Percentiles rank a stretch among this genome's conserved stretches.
Evolutionary conservation across 306 rosid species (phyloP).

Genomic region (Ochetophila trinervis): DNA sequence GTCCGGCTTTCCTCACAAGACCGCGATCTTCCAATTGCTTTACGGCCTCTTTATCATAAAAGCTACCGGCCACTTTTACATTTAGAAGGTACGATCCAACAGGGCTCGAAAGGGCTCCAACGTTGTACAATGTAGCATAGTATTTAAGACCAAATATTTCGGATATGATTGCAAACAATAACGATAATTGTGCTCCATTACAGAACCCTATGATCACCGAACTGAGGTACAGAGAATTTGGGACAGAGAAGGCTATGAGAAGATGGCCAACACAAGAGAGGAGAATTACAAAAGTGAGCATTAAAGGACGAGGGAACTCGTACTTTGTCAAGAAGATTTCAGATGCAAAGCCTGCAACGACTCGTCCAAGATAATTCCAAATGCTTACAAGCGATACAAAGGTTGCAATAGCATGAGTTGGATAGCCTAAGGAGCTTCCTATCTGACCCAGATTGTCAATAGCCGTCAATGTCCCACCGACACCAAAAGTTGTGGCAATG

Average conservation of each 20-base stretch:
- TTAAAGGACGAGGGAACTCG: constrained; percentile 12
- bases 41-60: constrained; percentile 13
- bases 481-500: constrained; percentile 6
- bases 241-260: constrained; percentile 14
- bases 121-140: constrained; percentile 17
- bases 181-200: constrained; percentile 13
- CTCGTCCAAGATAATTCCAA: constrained; percentile 22
- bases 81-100: constrained; percentile 10
- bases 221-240: background rate
- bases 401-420: background rate
- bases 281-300: constrained; percentile 16
- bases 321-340: constrained; percentile 13
- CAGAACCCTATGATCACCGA: constrained; percentile 14
- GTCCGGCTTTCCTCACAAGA: constrained; percentile 11
- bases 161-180: constrained; percentile 13
- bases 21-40: constrained; percentile 11
- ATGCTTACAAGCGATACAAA: constrained; percentile 12
- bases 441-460: constrained; percentile 22
- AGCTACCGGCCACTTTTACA: constrained; percentile 1
- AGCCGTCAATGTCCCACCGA: constrained; percentile 7
- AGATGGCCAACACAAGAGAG: constrained; percentile 8
- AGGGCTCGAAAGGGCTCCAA: constrained; percentile 15
- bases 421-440: constrained; percentile 9
- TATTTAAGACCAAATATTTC: constrained; percentile 23
- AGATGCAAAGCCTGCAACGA: constrained; percentile 9